Base-by-base conservation (phyloP, 176 grass and related monocot genomes). In the Aegilops umbellulata region DNA sequence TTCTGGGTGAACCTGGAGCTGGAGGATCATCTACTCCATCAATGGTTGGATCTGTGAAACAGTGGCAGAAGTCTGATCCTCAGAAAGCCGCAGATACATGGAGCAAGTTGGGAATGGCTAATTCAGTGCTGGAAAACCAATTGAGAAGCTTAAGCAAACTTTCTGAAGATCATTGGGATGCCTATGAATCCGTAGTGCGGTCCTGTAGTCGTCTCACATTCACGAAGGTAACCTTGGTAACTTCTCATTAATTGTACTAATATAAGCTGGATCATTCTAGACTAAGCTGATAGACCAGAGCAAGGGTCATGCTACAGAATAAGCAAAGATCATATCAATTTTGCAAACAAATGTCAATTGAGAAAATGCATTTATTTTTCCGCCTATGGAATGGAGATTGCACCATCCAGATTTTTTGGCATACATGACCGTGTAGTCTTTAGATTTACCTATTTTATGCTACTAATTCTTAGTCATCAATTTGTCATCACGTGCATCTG, bases 21-120 rank as follows among this genome's bases (percentile, higher is more conserved):
- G 97, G 97, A 86, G 97, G 97, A 81, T 92, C 94, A 90, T 95
- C 92, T 82, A 98, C 97, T 53, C 97, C 97, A 69, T 95, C 97
- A 47, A 92, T 98, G 92, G 97, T 95, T 55, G 97, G 97, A 46
- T 89, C 94, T 74, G 97, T 98, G 81, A 98, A 90, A 79, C 77
- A 82, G 49, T 98, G 97, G 93, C 92, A 94, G 38, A 98, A 95
- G 19, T 89, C 87, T 53, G 92, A 94, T 39, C 93, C 92, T 77
- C 89, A 92, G 77, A 95, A 91, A 91, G 92, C 94, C 74, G 88
- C 65, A 88, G 90, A 92, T 84, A 95, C 85, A 73, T 98, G 90
- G 90, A 85, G 68, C 70, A 94, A 91, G 61, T 87, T 98, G 69
- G 88, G 78, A 12, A 82, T 82, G 72, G 91, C 88, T 15, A 98